phyloP scores from a whole-genome alignment of 2,329 filamentous ascomycete genomes.

The Fusarium tanahbumbuense region DNA sequence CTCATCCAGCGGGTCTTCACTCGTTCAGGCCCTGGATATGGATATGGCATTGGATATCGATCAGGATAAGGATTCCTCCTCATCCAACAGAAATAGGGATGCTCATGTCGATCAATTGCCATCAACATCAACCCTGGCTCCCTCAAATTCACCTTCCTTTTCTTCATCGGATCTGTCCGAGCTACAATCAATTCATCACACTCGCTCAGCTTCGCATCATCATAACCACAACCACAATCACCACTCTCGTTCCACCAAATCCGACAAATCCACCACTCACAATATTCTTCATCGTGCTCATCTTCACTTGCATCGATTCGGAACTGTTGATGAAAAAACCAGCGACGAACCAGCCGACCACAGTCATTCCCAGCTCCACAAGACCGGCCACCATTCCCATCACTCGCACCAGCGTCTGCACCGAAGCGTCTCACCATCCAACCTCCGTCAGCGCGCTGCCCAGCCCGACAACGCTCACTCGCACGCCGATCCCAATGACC shows the following conservation, averaged over 20 bases:
- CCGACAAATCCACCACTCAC: slow-evolving; percentile 14
- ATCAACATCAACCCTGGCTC: slow-evolving; percentile 35
- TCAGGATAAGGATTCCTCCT: slow-evolving; percentile 29
- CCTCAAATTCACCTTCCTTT: slow-evolving; percentile 36
- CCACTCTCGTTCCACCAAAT: slow-evolving; percentile 34
- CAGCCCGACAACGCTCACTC: slow-evolving; percentile 29
- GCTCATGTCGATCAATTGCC: slow-evolving; percentile 43
- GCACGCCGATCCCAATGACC: slow-evolving; percentile 34
- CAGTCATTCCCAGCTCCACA: slow-evolving; percentile 26
- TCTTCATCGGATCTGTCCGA: slow-evolving; percentile 34
- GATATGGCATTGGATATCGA: slow-evolving; percentile 42
- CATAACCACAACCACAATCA: slow-evolving; percentile 17
- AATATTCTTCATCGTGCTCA: slow-evolving; percentile 32
- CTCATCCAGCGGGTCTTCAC: slow-evolving; percentile 52
- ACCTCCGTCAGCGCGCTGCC: slow-evolving; percentile 38
- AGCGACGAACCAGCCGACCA: slow-evolving; percentile 25
- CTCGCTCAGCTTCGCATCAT: slow-evolving; percentile 29
- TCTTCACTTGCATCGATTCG: slow-evolving; percentile 32
- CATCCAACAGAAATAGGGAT: slow-evolving; percentile 27
- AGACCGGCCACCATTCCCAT: slow-evolving; percentile 43
- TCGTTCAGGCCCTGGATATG: slow-evolving; percentile 52
- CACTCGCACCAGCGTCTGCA: slow-evolving; percentile 41
- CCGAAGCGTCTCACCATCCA: slow-evolving; percentile 27
- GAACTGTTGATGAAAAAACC: slow-evolving; percentile 28
- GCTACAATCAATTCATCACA: slow-evolving; percentile 24